Conservation (phyloP, 164 flowering plant species). For the Taxillus chinensis region DNA sequence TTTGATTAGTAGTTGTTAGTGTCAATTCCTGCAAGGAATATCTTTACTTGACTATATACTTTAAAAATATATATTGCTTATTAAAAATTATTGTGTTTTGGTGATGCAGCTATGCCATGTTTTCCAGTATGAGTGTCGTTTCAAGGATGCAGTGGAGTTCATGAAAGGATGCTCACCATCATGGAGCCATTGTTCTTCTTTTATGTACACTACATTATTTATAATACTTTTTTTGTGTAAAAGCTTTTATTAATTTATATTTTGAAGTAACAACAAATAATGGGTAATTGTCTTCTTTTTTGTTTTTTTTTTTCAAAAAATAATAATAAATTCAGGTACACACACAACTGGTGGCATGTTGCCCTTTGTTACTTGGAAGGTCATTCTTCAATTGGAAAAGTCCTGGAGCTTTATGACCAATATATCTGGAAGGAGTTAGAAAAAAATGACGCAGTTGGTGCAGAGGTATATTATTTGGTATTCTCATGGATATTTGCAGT, state of each 20-base stretch:
- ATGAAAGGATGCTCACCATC: slow-evolving; percentile 75
- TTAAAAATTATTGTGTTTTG: background rate
- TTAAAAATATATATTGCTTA: no score
- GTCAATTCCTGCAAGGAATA: no score
- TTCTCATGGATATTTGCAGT: background rate
- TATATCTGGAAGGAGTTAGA: slow-evolving; percentile 75
- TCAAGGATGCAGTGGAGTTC: slow-evolving; percentile 82
- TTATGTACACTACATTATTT: slow-evolving; percentile 38
- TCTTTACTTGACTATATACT: no score
- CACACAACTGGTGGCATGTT: slow-evolving; percentile 99
- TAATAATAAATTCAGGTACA: slow-evolving; percentile 36
- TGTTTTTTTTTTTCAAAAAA: slow-evolving; percentile 5
- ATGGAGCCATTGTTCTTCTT: slow-evolving; percentile 68
- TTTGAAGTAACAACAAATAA: no score
- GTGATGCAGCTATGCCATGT: slow-evolving; percentile 89
- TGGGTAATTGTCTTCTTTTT: background rate
- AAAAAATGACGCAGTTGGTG: slow-evolving; percentile 39
- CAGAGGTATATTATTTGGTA: slow-evolving; percentile 41
- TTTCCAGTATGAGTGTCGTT: slow-evolving; percentile 65
- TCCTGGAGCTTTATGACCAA: slow-evolving; percentile 61
- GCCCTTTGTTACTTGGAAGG: slow-evolving; percentile 94
- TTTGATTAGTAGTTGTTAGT: no score
- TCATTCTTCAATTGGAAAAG: slow-evolving; percentile 39
- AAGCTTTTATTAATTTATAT: background rate
- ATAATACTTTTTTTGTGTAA: background rate